phyloP scores from a whole-genome alignment of 2,329 filamentous ascomycete species.

The Drechslerella dactyloides region DNA sequence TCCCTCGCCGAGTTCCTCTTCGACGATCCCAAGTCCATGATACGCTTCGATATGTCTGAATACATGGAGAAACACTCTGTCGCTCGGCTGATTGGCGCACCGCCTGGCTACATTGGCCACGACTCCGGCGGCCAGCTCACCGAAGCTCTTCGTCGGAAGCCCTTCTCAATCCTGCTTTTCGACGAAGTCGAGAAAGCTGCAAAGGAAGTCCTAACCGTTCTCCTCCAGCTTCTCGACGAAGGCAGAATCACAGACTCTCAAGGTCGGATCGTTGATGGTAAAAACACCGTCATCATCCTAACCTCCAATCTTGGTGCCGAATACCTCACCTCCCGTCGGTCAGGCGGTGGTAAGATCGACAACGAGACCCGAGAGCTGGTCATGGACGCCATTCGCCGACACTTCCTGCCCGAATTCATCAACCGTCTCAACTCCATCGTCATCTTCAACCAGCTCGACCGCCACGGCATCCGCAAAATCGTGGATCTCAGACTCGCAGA shows the following conservation, averaged over 20 bases:
- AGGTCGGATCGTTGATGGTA: conserved; percentile 90
- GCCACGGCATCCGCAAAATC: conserved; percentile 88
- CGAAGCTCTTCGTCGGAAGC: conserved; percentile 87
- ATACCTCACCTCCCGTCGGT: conserved; percentile 65
- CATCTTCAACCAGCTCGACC: conserved; percentile 97
- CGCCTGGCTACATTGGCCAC: conserved; percentile 95
- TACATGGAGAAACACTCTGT: conserved; percentile 97
- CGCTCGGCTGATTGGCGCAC: conserved; percentile 96
- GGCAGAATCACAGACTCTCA: conserved; percentile 98
- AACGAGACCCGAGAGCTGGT: conserved; percentile 84
- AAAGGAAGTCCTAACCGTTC: conserved; percentile 93
- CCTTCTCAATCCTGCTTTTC: conserved; percentile 96
- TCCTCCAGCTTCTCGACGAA: conserved; percentile 99
- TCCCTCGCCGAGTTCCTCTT: conserved; percentile 97
- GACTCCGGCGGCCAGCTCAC: conserved; percentile 95
- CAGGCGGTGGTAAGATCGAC: conserved; percentile 83
- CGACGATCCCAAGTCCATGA: conserved; percentile 96
- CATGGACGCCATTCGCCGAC: conserved; percentile 87
- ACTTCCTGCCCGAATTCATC: conserved; percentile 97
- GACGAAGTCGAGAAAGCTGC: conserved; percentile 99
- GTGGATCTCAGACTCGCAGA: conserved; percentile 87
- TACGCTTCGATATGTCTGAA: conserved; percentile 99
- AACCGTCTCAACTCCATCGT: conserved; percentile 96
- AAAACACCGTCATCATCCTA: conserved; percentile 99
- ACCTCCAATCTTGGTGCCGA: conserved; percentile 97